Evolutionary conservation across 106 monocot genomes (phyloP).

Genomic region (Acorus calamus): DNA sequence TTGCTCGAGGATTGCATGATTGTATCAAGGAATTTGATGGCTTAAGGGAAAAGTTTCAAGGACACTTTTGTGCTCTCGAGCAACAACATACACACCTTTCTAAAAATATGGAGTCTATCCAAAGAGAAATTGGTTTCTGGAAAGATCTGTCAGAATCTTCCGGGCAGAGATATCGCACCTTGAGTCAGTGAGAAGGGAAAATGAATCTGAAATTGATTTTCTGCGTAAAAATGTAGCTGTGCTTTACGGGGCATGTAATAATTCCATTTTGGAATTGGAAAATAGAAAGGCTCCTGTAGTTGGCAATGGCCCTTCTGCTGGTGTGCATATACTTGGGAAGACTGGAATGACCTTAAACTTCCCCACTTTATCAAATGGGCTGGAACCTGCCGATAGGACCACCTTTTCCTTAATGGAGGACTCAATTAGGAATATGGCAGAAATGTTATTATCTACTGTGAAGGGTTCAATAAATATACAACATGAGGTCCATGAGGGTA

Average conservation of each 20-base stretch:
- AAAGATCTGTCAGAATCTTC: constrained; percentile 40
- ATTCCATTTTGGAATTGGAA: constrained; percentile 39
- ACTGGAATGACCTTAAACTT: constrained; percentile 4
- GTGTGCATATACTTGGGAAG: constrained; percentile 3
- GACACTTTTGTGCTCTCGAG: constrained; percentile 34
- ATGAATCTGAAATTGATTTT: constrained; percentile 41
- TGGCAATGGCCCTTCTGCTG: constrained; percentile 14
- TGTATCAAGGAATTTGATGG: constrained; percentile 29
- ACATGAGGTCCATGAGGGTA: constrained; percentile 21
- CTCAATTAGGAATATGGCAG: constrained; percentile 28
- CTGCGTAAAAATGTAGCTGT: constrained; percentile 33
- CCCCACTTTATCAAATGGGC: constrained; percentile 5
- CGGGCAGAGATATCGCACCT: constrained; percentile 22
- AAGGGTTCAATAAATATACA: constrained; percentile 17
- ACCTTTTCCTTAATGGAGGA: constrained; percentile 23
- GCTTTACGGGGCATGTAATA: constrained; percentile 65
- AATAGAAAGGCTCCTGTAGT: constrained; percentile 22
- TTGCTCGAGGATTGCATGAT: constrained; percentile 18
- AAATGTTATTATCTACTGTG: constrained; percentile 34
- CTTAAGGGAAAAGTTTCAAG: constrained; percentile 34
- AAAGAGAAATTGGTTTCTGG: constrained; percentile 25
- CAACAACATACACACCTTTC: constrained; percentile 24
- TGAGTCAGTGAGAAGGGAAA: constrained; percentile 34
- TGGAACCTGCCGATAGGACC: constrained; percentile 12
- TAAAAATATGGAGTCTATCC: constrained; percentile 23